These are phyloP conservation scores for barley (Hordeum vulgare) DNA, from an alignment of 176 grass and related monocot genomes.

Conservation along the genomic window DNA sequence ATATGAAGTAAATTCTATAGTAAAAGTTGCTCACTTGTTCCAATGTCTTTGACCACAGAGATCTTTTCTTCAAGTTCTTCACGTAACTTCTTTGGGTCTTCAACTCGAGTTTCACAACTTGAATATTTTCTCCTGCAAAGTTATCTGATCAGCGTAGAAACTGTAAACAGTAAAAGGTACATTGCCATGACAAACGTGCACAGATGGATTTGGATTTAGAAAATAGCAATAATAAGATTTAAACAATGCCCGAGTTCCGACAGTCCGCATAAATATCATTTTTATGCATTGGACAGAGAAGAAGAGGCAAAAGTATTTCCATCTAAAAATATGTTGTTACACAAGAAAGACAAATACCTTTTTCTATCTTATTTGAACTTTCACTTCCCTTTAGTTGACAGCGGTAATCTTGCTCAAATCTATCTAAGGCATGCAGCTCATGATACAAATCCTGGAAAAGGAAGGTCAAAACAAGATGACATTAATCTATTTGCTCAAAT, in stretches of 20 bases:
- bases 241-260: not conserved
- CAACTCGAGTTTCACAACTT: slow-evolving; percentile 70
- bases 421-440: slow-evolving; percentile 76
- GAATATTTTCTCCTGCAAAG: slow-evolving; percentile 55
- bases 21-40: slow-evolving; percentile 56
- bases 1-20: slow-evolving; percentile 15
- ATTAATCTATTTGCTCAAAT: not conserved
- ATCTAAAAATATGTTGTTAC: not conserved
- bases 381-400: slow-evolving; percentile 45
- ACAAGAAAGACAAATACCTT: slow-evolving; percentile 24
- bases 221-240: not conserved
- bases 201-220: not conserved
- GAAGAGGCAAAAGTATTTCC: not conserved
- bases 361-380: slow-evolving; percentile 37
- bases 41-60: slow-evolving; percentile 85
- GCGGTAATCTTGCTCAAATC: slow-evolving; percentile 71
- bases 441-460: slow-evolving; percentile 82
- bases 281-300: slow-evolving; percentile 2
- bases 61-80: slow-evolving; percentile 90
- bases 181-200: not conserved
- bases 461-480: not conserved
- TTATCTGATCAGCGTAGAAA: not conserved
- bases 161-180: not conserved
- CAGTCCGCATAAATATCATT: not conserved
- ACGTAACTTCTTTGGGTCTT: slow-evolving; percentile 87